These are phyloP conservation scores for Pyrus communis DNA, from an alignment of 306 rosid genomes.

Conservation along the genomic window DNA sequence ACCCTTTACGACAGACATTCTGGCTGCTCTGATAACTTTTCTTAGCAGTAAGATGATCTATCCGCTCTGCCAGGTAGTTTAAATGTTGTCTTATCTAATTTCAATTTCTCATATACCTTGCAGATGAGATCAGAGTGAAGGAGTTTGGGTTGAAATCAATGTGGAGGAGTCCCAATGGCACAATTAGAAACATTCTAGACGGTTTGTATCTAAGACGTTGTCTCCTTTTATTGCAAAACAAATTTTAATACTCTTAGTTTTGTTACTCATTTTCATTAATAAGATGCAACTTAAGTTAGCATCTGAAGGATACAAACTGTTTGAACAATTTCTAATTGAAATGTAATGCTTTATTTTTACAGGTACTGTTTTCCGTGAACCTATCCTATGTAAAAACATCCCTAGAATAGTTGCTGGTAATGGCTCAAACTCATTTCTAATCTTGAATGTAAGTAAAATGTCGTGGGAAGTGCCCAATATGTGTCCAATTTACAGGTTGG, in stretches of 20 bases:
- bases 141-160: conserved; percentile 90
- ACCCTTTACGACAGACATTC: neutral
- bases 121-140: conserved; percentile 92
- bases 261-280: neutral
- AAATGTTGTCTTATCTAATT: neutral
- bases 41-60: neutral
- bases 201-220: conserved; percentile 38
- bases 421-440: conserved; percentile 13
- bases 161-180: conserved; percentile 99
- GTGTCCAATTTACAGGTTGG: conserved; percentile 68
- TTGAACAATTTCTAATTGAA: neutral
- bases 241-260: neutral
- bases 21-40: neutral
- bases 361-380: conserved; percentile 98
- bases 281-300: neutral
- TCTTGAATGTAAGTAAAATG: conserved; percentile 11
- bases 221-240: neutral
- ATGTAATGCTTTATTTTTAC: neutral
- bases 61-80: neutral
- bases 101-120: conserved; percentile 15
- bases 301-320: neutral
- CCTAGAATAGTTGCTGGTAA: conserved; percentile 77
- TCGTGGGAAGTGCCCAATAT: conserved; percentile 22
- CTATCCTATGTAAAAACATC: conserved; percentile 75
- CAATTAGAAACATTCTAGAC: conserved; percentile 82